Evolutionary conservation across 495 filamentous ascomycete genomes (phyloP).

Genomic region (Viridothelium virens): DNA sequence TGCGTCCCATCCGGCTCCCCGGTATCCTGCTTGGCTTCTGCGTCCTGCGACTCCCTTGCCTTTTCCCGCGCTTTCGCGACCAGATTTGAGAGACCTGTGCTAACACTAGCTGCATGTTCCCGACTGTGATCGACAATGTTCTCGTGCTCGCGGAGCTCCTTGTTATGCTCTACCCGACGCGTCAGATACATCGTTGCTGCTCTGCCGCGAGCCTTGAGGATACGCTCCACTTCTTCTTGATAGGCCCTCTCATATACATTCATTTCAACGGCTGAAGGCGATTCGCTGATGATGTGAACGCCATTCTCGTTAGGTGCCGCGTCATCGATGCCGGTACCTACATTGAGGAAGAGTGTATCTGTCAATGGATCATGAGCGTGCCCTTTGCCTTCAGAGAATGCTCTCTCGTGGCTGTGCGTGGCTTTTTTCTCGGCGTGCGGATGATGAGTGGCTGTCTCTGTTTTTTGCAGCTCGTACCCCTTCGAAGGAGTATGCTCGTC

Average conservation of each 20-base stretch:
- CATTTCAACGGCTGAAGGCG: constrained; percentile 68
- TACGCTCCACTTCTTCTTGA: constrained; percentile 68
- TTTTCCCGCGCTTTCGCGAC: constrained; percentile 7
- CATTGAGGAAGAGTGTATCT: constrained; percentile 60
- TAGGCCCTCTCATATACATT: constrained; percentile 87
- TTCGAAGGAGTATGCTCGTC: not conserved
- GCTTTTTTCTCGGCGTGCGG: constrained; percentile 9
- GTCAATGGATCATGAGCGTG: constrained; percentile 59
- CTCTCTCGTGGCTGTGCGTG: constrained; percentile 13
- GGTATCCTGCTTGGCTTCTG: not conserved
- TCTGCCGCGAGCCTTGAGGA: constrained; percentile 41
- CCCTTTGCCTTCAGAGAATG: constrained; percentile 42
- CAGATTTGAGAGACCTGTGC: not conserved
- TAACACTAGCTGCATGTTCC: constrained; percentile 4
- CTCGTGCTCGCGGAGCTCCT: constrained; percentile 26
- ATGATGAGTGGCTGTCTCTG: not conserved
- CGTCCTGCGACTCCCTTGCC: not conserved
- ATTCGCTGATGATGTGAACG: constrained; percentile 59
- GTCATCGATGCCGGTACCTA: constrained; percentile 54
- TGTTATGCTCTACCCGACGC: constrained; percentile 49
- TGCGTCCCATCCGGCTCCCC: not conserved
- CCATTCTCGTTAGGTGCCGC: not conserved
- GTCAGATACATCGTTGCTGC: constrained; percentile 49
- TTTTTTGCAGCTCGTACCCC: not conserved
- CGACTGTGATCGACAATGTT: constrained; percentile 19